Evolutionary conservation across 225 moss, liverwort and hornwort species (phyloP).

Genomic region (Physcomitrium patens): DNA sequence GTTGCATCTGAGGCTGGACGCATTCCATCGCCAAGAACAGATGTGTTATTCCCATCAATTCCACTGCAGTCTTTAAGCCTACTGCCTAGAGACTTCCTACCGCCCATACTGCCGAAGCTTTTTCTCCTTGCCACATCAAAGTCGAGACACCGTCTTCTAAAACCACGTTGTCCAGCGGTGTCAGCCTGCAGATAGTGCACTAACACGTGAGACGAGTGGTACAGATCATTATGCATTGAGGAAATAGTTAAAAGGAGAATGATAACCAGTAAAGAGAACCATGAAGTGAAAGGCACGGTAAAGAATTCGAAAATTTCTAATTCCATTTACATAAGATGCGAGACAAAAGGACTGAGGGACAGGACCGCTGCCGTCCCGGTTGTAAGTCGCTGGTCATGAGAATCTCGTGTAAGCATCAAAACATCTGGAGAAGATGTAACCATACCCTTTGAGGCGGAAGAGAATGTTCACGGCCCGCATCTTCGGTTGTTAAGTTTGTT

Average conservation of each 20-base stretch:
- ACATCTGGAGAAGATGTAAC: not conserved
- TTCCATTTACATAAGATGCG: no score
- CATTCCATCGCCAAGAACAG: constrained; percentile 55
- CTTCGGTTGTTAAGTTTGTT: constrained; percentile 27
- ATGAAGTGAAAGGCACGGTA: not conserved
- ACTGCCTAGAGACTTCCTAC: constrained; percentile 44
- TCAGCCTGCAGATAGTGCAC: constrained; percentile 36
- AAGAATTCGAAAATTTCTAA: no score
- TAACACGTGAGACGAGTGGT: not conserved
- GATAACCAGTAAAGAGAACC: not conserved
- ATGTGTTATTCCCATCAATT: constrained; percentile 36
- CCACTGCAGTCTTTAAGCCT: constrained; percentile 56
- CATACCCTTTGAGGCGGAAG: constrained; percentile 40
- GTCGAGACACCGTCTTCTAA: constrained; percentile 77
- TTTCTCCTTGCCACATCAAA: constrained; percentile 77
- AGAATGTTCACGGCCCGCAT: constrained; percentile 21
- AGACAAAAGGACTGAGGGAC: no score
- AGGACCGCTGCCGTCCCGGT: no score
- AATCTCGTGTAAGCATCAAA: not conserved
- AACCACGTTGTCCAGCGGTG: constrained; percentile 58
- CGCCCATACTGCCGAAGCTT: constrained; percentile 58
- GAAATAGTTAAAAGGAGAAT: no score
- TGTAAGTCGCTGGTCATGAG: not conserved
- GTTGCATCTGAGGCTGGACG: constrained; percentile 60
- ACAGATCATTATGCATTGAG: not conserved